These are phyloP conservation scores for Stemphylium beticola DNA, from an alignment of 2,329 filamentous ascomycete genomes.

Conservation along the genomic window DNA sequence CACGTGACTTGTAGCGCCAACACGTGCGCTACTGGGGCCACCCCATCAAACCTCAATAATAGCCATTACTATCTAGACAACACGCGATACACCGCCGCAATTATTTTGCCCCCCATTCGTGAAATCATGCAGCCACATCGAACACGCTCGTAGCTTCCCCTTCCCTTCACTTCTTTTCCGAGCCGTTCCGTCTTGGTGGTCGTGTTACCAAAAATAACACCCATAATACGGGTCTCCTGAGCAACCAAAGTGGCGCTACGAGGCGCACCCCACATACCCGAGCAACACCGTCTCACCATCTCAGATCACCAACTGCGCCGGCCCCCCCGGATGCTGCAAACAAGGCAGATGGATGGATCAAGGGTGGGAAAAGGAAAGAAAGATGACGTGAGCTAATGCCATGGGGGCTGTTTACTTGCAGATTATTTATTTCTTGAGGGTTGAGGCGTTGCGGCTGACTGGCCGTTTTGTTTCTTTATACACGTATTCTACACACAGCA, in stretches of 20 bases:
- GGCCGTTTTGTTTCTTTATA: no score
- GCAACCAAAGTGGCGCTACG: conserved; percentile 26
- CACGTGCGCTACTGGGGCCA: no score
- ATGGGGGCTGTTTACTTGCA: no score
- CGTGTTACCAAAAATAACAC: conserved; percentile 27
- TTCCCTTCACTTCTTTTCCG: no score
- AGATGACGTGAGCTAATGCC: conserved; percentile 11
- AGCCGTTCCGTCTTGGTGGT: conserved; percentile 10
- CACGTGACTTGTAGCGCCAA: no score
- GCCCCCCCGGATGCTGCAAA: background rate
- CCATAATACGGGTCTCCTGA: conserved; percentile 15
- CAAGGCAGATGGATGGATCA: background rate
- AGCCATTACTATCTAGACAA: no score
- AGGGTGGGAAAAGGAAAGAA: conserved; percentile 5
- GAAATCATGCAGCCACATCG: background rate
- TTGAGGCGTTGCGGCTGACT: no score
- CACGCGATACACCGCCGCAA: no score
- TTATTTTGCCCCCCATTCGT: no score
- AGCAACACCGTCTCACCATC: conserved; percentile 7
- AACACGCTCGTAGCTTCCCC: background rate
- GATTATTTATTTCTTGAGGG: conserved; percentile 4
- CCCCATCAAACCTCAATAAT: no score
- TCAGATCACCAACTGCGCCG: conserved; percentile 12
- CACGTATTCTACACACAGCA: no score
- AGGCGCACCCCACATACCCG: conserved; percentile 10